Base-by-base conservation (phyloP, 768 basidiomycete genomes). In the Amyloporia xantha region DNA sequence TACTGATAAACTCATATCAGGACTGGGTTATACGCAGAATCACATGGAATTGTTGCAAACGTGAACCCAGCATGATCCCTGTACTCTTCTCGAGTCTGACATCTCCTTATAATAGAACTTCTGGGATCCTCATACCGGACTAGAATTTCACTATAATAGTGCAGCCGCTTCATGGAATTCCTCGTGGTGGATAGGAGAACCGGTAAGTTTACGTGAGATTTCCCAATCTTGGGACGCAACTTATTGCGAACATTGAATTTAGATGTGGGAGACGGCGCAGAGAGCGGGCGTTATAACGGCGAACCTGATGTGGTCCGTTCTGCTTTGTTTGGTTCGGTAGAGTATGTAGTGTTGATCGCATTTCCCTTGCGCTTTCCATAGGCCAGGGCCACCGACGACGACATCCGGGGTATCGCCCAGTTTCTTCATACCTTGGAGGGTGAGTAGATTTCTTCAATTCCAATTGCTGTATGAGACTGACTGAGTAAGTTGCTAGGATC, bases 251-350 rank as follows among this genome's bases (percentile, higher is more conserved):
- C n/a, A n/a, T n/a, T n/a, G n/a, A n/a, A 37, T 13, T 12, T 49
- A 92, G 89, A 85, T 95, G 73, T 96, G 93, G 92, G 88, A 91
- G 60, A 93, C 91, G 0, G 88, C 84, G 2, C 76, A 71, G 50
- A 83, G 79, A 50, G 81, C 83, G 4, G 84, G 84, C 0, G 63
- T 91, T 10, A 70, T 78, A 28, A 86, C 87, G 3, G 92, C 90
- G 0, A 92, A 93, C 57, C 72, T 92, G 38, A 96, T 96, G 92
- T 96, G 92, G 91, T 90, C 45, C 48, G 82, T 71, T 26, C 4
- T 35, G 13, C 33, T 45, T 20, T 10, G n/a, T 44, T 13, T n/a
- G n/a, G 24, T 4, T 21, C 36, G 44, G 5, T 11, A 43, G 13
- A 5, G 33, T 15, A 17, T 15, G n/a, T 45, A 28, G n/a, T 47